phyloP scores from a whole-genome alignment of 1,139 yeast genomes.

The Schwanniomyces etchellsii region DNA sequence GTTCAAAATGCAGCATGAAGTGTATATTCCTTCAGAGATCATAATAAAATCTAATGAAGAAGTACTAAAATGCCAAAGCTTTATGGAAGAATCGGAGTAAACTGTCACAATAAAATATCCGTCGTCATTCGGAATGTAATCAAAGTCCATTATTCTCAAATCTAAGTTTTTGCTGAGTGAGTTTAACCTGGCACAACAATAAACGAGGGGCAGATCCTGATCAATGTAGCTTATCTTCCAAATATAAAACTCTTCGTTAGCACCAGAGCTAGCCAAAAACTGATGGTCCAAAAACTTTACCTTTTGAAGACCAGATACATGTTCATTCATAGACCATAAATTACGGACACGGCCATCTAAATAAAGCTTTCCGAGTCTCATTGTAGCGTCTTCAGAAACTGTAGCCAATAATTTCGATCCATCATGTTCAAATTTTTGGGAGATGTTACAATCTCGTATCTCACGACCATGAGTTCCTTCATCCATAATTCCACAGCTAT shows the following conservation, averaged over 20 bases:
- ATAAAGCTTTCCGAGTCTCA: conserved; percentile 49
- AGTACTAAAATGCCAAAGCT: conserved; percentile 52
- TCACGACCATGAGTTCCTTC: conserved; percentile 90
- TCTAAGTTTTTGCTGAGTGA: conserved; percentile 64
- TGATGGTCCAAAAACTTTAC: conserved; percentile 55
- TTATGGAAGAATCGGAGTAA: conserved; percentile 79
- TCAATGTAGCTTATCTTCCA: conserved; percentile 54
- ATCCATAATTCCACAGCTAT: conserved; percentile 23
- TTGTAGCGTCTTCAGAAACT: conserved; percentile 86
- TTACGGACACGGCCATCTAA: conserved; percentile 36
- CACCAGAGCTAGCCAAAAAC: conserved; percentile 61
- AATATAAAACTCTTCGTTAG: conserved; percentile 79
- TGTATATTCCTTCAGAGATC: conserved; percentile 47
- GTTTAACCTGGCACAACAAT: conserved; percentile 39
- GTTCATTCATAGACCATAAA: conserved; percentile 67
- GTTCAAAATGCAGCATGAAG: conserved; percentile 72
- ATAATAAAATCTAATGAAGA: conserved; percentile 30
- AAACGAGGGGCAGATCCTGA: conserved; percentile 35
- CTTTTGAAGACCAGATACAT: conserved; percentile 82
- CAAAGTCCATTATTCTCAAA: conserved; percentile 84
- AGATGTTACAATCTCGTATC: conserved; percentile 60
- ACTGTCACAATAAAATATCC: conserved; percentile 61
- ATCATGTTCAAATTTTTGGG: conserved; percentile 15
- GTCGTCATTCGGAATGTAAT: conserved; percentile 25
- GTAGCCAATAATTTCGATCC: conserved; percentile 47